Evolutionary conservation across 192 early-diverging fungal species (phyloP), one percentile per base, ranked within the genome.

Genomic region (Rhizophlyctis rosea): DNA sequence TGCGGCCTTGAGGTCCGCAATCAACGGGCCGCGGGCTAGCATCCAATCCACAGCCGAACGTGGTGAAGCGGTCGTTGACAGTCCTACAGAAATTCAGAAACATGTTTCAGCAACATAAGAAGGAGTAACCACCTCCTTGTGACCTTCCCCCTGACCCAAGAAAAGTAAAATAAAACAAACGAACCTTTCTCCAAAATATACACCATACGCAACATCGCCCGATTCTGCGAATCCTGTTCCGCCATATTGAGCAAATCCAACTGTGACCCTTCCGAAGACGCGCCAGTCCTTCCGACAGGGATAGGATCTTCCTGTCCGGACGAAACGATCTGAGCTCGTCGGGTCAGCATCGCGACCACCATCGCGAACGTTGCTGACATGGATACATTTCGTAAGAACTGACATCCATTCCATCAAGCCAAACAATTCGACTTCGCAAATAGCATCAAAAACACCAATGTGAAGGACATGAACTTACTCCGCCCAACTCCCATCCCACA

Each of bases 401-500:
- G n/a, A n/a, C n/a, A n/a, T n/a, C n/a, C n/a, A n/a, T n/a, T n/a
- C n/a, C n/a, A n/a, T n/a, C n/a, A n/a, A 3, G 77, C 68, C 18
- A 78, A 61, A 18, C 86, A 65, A n/a, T 86, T 74, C 27, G 86
- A 72, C 28, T 77, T 62, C 1, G 80, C 82, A 9, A 83, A 64
- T 13, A 84, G 67, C 75, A 81, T 86, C 9, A 78, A 77, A 54
- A 82, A 78, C 29, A 83, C 86, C 2, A 83, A 70, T 78, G 55
- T n/a, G 31, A 36, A 16, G 50, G n/a, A 23, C 7, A 14, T 11
- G 18, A 18, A 54, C 72, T 2, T 68, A 79, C 77, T 87, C 47
- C 86, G 52, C 18, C 83, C 86, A 16, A 73, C 78, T 9, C 86
- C 86, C 78, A 84, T 82, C 4, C 86, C 86, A 65, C 86, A 87